Base-by-base conservation (phyloP, 768 basidiomycete species). In the Cantharellus anzutake region DNA sequence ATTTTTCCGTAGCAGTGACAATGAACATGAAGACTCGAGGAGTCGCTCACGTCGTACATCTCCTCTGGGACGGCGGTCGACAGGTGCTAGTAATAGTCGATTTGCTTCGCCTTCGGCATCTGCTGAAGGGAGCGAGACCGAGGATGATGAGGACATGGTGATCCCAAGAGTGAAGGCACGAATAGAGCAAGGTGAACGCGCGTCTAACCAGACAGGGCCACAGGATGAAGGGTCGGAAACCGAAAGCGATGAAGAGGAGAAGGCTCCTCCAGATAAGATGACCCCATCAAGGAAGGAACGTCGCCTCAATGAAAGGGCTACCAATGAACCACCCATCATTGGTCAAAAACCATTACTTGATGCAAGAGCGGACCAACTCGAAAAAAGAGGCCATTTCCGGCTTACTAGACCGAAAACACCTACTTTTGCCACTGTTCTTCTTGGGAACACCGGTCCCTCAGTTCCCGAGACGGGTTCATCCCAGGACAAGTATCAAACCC, bases 271-370 rank as follows among this genome's bases (percentile, higher is more conserved):
- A 11, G 11, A 11, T 11, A 48, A 11, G 11, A 48, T 48, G 11
- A 11, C 11, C 44, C 44, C 44, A 29, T 11, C 29, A 11, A 48
- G 44, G 11, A 11, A 48, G 29, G 11, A 48, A 29, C 44, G 11
- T 48, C 29, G 11, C 44, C 1, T 48, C 44, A 11, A 48, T 29
- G 11, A 11, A 11, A 29, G n/a, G n/a, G n/a, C n/a, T n/a, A 11
- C 52, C 52, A 55, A 11, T 37, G 38, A 11, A 37, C 52, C 35
- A 11, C 14, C 14, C 14, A 55, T 14, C 11, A 11, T 11, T 7
- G 52, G 52, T 7, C 7, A 55, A 55, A 55, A 55, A 37, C 68
- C 67, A 0, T 37, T 7, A 0, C 65, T 68, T 52, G 50, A 63
- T 0, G 57, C 63, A 42, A 56, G 61, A 4, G 58, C 57, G 0